phyloP scores from a whole-genome alignment of 805 yeast species.

The Candida suzukii region DNA sequence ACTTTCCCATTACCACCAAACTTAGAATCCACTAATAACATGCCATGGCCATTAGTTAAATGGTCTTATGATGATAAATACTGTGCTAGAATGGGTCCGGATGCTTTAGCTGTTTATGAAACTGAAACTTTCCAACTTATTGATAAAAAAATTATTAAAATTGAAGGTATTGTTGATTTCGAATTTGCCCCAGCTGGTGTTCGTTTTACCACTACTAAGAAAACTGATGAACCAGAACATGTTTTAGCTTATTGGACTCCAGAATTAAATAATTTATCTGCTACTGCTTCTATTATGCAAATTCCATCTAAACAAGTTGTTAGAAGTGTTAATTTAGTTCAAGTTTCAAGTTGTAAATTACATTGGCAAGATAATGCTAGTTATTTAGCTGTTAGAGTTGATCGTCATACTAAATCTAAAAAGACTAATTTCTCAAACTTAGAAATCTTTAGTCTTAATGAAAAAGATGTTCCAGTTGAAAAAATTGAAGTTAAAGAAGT shows the following conservation, averaged over 20 bases:
- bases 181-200: slow-evolving; percentile 93
- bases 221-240: slow-evolving; percentile 48
- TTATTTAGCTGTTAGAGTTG: slow-evolving; percentile 87
- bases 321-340: slow-evolving; percentile 90
- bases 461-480: slow-evolving; percentile 90
- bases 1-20: slow-evolving; percentile 86
- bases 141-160: slow-evolving; percentile 78
- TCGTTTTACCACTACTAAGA: slow-evolving; percentile 47
- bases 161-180: slow-evolving; percentile 82
- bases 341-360: slow-evolving; percentile 83
- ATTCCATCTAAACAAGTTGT: slow-evolving; percentile 76
- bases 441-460: slow-evolving; percentile 83
- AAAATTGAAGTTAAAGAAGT: slow-evolving; percentile 89
- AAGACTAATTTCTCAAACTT: slow-evolving; percentile 87
- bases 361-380: slow-evolving; percentile 92
- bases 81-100: slow-evolving; percentile 94
- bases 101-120: slow-evolving; percentile 87
- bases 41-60: slow-evolving; percentile 94
- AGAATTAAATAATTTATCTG: slow-evolving; percentile 82
- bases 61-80: slow-evolving; percentile 92
- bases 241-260: slow-evolving; percentile 96
- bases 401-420: slow-evolving; percentile 92
- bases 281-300: slow-evolving; percentile 87
- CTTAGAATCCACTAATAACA: slow-evolving; percentile 54
- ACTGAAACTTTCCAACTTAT: slow-evolving; percentile 63